These are phyloP conservation scores for Dictyostelium discoideum DNA, from an alignment of 78 protist species.

Conservation along the genomic window DNA sequence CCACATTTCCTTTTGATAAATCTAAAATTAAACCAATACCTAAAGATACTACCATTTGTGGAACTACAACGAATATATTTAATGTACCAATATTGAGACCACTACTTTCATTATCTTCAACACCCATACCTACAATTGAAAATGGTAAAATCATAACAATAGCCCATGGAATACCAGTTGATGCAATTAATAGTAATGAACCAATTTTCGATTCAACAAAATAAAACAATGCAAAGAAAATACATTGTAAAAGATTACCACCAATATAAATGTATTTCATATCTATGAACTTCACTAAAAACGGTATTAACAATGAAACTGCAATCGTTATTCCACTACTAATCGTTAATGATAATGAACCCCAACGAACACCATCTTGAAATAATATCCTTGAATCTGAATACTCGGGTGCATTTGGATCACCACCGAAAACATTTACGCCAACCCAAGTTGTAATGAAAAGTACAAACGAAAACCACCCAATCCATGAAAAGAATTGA, in stretches of 20 bases:
- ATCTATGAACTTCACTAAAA: not conserved
- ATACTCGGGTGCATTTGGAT: conserved; percentile 76
- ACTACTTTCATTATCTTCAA: conserved; percentile 24
- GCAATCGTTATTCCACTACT: conserved; percentile 30
- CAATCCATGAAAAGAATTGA: conserved; percentile 86
- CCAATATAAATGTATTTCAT: conserved; percentile 23
- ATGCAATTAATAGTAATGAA: conserved; percentile 12
- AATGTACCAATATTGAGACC: conserved; percentile 74
- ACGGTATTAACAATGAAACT: conserved; percentile 28
- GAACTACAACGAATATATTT: conserved; percentile 79
- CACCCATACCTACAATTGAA: conserved; percentile 72
- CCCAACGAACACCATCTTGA: conserved; percentile 68
- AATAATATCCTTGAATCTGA: not conserved
- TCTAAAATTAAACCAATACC: conserved; percentile 49
- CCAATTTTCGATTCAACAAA: not conserved
- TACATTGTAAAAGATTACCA: conserved; percentile 26
- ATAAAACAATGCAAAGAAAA: conserved; percentile 32
- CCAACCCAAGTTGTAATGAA: conserved; percentile 85
- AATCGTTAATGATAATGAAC: conserved; percentile 60
- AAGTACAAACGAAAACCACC: conserved; percentile 80
- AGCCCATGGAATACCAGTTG: conserved; percentile 79
- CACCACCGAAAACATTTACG: conserved; percentile 56
- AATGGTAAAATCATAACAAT: conserved; percentile 74
- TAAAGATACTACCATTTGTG: conserved; percentile 75
- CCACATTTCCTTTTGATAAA: conserved; percentile 33